Evolutionary conservation across 495 filamentous ascomycete species (phyloP).

Genomic region (Xylaria curta): DNA sequence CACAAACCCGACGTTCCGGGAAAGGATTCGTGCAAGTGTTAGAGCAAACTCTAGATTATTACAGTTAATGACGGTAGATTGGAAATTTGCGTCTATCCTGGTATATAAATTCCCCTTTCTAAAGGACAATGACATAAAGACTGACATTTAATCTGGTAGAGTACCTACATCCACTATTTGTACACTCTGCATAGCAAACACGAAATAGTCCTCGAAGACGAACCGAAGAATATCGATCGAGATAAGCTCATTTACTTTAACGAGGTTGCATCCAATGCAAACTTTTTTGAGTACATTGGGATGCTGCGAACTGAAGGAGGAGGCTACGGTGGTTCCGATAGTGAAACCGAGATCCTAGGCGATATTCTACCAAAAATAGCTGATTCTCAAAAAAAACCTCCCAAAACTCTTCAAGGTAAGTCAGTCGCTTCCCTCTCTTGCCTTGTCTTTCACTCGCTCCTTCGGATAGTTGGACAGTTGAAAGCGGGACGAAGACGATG

Average conservation of each 20-base stretch:
- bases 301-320: slow-evolving; percentile 12
- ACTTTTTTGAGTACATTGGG: background rate
- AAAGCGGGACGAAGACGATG: background rate
- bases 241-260: slow-evolving; percentile 9
- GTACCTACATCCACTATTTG: slow-evolving; percentile 11
- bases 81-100: slow-evolving; percentile 14
- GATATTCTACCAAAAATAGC: background rate
- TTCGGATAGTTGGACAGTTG: background rate
- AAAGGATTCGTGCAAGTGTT: background rate
- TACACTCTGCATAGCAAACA: slow-evolving; percentile 1
- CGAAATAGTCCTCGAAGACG: background rate
- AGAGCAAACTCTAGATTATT: slow-evolving; percentile 10
- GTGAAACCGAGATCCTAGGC: background rate
- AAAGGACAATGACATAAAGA: background rate
- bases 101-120: background rate
- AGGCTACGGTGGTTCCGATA: slow-evolving; percentile 3
- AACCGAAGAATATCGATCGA: background rate
- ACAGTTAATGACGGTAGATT: slow-evolving; percentile 14
- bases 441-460: background rate
- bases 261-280: background rate
- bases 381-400: background rate
- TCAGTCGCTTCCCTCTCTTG: background rate
- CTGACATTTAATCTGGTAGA: background rate
- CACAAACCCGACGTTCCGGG: background rate
- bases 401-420: background rate